Percentiles rank a stretch among this genome's conserved stretches.
phyloP scores from a whole-genome alignment of 73 alveolate genomes.

The Vitrella brassicaformis region DNA sequence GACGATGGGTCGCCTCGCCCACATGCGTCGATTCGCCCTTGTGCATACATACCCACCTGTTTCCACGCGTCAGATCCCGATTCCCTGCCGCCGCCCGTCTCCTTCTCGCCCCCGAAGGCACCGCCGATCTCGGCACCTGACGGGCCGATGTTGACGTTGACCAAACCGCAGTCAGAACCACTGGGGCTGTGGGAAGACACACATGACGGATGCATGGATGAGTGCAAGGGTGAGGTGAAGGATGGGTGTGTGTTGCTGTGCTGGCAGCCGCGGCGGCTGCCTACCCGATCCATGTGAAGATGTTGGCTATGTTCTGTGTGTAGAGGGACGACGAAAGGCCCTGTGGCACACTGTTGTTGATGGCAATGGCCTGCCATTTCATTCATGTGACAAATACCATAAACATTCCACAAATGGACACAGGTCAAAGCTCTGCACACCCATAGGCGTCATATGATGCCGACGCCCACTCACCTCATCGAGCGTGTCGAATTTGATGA shows the following conservation, averaged over 20 bases:
- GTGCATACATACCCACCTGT: too few relatives aligned
- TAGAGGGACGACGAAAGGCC: conserved; percentile 68
- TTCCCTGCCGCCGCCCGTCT: conserved; percentile 91
- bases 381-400: too few relatives aligned
- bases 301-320: conserved; percentile 61
- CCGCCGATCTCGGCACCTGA: conserved; percentile 91
- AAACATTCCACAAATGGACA: too few relatives aligned
- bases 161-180: conserved; percentile 79
- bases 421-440: too few relatives aligned
- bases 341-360: conserved; percentile 72
- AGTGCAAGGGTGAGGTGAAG: background rate
- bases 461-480: too few relatives aligned
- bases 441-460: too few relatives aligned
- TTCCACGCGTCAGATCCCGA: conserved; percentile 84
- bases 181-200: too few relatives aligned
- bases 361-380: conserved; percentile 62
- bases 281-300: conserved; percentile 71
- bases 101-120: conserved; percentile 90
- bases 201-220: conserved; percentile 41
- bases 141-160: conserved; percentile 78
- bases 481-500: conserved; percentile 54
- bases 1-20: too few relatives aligned
- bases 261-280: too few relatives aligned
- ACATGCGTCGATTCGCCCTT: too few relatives aligned
- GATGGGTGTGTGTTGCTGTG: background rate